A percentile compares a stretch with the other conserved stretches of the same genome.
These are phyloP conservation scores for Phylloporus sp. DNA, from an alignment of 768 basidiomycete species.

Conservation along the genomic window DNA sequence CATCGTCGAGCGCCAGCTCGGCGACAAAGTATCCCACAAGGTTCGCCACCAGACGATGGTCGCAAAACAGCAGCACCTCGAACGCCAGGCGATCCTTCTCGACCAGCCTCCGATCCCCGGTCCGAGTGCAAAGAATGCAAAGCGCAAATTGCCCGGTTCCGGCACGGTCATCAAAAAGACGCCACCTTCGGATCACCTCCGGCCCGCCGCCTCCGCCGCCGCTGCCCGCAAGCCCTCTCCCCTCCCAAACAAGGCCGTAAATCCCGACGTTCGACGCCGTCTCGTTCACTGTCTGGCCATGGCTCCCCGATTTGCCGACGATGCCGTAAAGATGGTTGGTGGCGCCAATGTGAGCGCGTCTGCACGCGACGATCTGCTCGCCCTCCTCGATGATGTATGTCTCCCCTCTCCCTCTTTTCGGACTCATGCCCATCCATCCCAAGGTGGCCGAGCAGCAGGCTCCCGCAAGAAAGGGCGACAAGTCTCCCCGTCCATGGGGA, in stretches of 20 bases:
- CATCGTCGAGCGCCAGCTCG: conserved; percentile 58
- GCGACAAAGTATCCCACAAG: conserved; percentile 37
- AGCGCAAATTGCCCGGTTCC: conserved; percentile 35
- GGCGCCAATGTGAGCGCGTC: conserved; percentile 34
- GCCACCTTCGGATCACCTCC: conserved; percentile 27
- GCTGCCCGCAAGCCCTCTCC: conserved; percentile 31
- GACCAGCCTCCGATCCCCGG: conserved; percentile 33
- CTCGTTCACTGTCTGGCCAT: conserved; percentile 49
- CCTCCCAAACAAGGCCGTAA: conserved; percentile 18
- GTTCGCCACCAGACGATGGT: conserved; percentile 43
- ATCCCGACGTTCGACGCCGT: conserved; percentile 30
- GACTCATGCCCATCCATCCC: not conserved
- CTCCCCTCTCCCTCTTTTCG: too few species aligned
- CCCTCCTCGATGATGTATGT: conserved; percentile 48
- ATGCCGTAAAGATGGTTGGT: conserved; percentile 41
- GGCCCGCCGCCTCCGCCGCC: conserved; percentile 27
- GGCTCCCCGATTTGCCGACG: conserved; percentile 40
- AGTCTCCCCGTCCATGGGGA: conserved; percentile 41
- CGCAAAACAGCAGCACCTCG: conserved; percentile 47
- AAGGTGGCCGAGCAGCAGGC: conserved; percentile 49
- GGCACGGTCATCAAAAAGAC: conserved; percentile 25
- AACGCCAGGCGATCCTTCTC: conserved; percentile 42
- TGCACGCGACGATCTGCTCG: conserved; percentile 39
- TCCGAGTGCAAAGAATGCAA: conserved; percentile 36
- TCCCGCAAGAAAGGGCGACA: conserved; percentile 32